Conservation (phyloP, 2,329 filamentous ascomycete genomes). For the Lasiodiplodia gonubiensis region DNA sequence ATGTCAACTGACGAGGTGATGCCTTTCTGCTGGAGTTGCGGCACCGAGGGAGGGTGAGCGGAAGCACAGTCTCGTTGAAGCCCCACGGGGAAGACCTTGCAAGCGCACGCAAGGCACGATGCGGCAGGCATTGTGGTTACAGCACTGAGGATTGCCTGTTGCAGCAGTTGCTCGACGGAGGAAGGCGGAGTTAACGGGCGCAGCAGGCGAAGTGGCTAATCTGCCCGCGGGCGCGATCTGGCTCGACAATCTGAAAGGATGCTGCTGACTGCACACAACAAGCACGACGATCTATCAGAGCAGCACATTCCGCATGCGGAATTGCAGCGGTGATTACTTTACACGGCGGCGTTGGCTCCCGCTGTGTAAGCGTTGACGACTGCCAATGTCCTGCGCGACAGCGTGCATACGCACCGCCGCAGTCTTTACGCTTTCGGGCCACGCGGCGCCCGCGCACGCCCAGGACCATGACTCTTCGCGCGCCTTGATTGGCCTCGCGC, state of each 20-base stretch:
- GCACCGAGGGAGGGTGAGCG: conserved; percentile 11
- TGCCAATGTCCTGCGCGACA: conserved; percentile 5
- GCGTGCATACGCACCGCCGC: not conserved
- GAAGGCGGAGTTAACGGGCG: not conserved
- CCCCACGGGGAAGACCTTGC: not conserved
- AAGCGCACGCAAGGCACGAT: not conserved
- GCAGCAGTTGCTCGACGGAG: conserved; percentile 13
- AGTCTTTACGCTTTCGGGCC: conserved; percentile 3
- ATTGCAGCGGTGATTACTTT: conserved; percentile 9
- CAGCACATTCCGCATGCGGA: conserved; percentile 18
- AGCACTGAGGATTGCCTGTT: not conserved
- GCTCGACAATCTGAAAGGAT: not conserved
- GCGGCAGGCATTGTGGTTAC: not conserved
- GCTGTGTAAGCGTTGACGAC: conserved; percentile 4
- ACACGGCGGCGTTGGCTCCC: not conserved
- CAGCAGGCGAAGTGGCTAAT: not conserved
- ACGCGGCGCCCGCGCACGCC: not conserved
- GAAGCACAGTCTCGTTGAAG: not conserved
- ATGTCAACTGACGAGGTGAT: not conserved
- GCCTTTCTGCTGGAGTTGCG: not conserved
- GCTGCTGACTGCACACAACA: not conserved
- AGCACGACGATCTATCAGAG: not conserved
- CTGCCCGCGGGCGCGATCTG: not conserved
- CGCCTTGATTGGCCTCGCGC: not conserved
- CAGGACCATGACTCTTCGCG: not conserved